These are phyloP conservation scores for Takashimella koratensis DNA, from an alignment of 1,284 basidiomycete genomes.

Conservation along the genomic window DNA sequence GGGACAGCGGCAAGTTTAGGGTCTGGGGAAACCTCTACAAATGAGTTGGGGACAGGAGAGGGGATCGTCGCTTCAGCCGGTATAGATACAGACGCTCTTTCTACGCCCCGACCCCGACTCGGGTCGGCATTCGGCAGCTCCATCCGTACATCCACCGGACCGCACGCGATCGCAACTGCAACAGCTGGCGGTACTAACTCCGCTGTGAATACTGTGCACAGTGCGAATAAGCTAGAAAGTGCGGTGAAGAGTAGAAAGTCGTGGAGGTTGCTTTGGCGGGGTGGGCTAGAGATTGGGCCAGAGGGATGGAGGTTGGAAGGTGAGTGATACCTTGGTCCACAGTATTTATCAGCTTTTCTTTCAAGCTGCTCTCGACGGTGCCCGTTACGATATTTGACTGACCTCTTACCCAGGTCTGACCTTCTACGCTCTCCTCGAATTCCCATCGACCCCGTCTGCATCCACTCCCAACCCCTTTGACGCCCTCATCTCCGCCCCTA, in stretches of 20 bases:
- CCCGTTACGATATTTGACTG: background rate
- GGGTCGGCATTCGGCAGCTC: too few relatives aligned
- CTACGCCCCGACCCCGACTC: too few relatives aligned
- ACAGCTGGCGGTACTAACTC: too few relatives aligned
- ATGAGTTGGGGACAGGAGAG: too few relatives aligned
- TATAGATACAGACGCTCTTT: too few relatives aligned
- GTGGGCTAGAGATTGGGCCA: constrained; percentile 44
- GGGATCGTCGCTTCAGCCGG: too few relatives aligned
- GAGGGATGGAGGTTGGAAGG: constrained; percentile 47
- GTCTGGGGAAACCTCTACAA: too few relatives aligned
- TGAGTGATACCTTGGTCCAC: constrained; percentile 5
- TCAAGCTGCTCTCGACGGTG: background rate
- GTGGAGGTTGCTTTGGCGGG: constrained; percentile 48
- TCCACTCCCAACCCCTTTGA: constrained; percentile 17
- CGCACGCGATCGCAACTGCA: too few relatives aligned
- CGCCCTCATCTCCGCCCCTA: constrained; percentile 8
- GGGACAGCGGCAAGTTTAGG: too few relatives aligned
- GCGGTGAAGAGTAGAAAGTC: background rate
- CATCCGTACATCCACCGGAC: too few relatives aligned
- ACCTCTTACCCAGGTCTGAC: constrained; percentile 31
- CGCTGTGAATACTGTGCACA: background rate
- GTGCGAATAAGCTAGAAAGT: background rate
- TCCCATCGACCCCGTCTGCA: constrained; percentile 6
- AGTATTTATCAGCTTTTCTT: background rate
- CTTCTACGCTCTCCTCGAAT: constrained; percentile 39